Evolutionary conservation across 352 stramenopile species (phyloP), one percentile per base, ranked within the genome.

Genomic region (Phytophthora vignae): DNA sequence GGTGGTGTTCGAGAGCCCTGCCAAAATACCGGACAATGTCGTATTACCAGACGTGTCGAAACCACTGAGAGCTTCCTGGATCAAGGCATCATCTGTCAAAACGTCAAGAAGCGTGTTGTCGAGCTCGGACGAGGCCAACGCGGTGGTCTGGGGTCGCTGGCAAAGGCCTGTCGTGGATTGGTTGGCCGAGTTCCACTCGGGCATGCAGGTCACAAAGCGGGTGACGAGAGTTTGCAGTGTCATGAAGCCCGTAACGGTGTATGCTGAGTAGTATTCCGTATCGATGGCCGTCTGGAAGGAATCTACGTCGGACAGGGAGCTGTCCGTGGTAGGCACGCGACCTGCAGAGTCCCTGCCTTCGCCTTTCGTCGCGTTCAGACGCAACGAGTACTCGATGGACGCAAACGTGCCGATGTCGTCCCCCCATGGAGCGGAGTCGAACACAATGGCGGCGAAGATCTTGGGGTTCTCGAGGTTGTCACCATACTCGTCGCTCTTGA

Each of bases 221-320:
- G 81, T 86, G 3, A 91, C 79, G 19, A 89, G 78, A 12, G 83
- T 90, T 62, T 90, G 78, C 40, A 88, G 68, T 19, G 83, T 85
- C 73, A 87, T 84, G 74, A 89, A 88, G 1, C 81, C 83, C 22
- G 55, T 81, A 2, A 81, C 60, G 2, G 80, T 75, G 60, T 90
- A 90, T 3, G 58, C 42, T 7, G 71, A 72, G 60, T 82, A 87
- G 64, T 78, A 78, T 14, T 81, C 61, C 12, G 69, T 64, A 2
- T 42, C 69, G 22, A 88, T 68, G 2, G 55, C 52, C 17, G 74
- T 78, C 50, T 84, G 76, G 60, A 82, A 78, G 0, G 52, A 27
- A 11, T 64, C 73, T 5, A 85, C 21, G 10, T 69, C 64, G 6
- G 63, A 38, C 0, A 74, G 73, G 14, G 81, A 72, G 1, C 76